These are phyloP conservation scores for Gautieria morchelliformis DNA, from an alignment of 768 basidiomycete species.

Conservation along the genomic window DNA sequence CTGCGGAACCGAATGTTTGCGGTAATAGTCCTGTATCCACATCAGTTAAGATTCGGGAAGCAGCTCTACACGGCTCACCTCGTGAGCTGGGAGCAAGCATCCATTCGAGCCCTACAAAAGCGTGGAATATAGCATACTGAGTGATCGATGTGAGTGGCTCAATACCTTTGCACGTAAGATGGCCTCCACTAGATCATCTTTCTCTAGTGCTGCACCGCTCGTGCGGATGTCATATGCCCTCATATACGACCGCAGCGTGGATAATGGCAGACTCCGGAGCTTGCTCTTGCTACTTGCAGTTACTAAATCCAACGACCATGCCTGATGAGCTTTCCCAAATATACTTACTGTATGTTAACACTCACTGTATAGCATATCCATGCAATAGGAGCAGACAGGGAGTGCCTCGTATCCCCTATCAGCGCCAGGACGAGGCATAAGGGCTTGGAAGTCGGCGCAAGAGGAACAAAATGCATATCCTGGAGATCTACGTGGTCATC, in stretches of 20 bases:
- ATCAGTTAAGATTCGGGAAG: neutral
- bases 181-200: constrained; percentile 67
- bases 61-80: constrained; percentile 29
- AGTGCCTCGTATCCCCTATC: constrained; percentile 51
- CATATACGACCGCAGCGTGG: constrained; percentile 60
- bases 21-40: constrained; percentile 41
- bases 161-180: constrained; percentile 41
- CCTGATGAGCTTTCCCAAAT: neutral
- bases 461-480: constrained; percentile 65
- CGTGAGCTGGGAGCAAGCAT: constrained; percentile 49
- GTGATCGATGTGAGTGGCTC: neutral
- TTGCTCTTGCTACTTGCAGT: constrained; percentile 55
- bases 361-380: constrained; percentile 59
- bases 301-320: constrained; percentile 32
- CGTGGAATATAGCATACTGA: neutral
- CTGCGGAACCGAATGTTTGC: constrained; percentile 52
- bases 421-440: constrained; percentile 54
- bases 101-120: constrained; percentile 42
- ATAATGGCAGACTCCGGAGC: constrained; percentile 45
- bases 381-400: constrained; percentile 65
- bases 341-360: constrained; percentile 6
- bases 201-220: constrained; percentile 52
- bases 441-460: constrained; percentile 67
- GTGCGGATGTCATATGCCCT: constrained; percentile 59
- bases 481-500: constrained; percentile 19